Conservation (phyloP, 176 grass and related monocot genomes). For the Zoysia japonica region DNA sequence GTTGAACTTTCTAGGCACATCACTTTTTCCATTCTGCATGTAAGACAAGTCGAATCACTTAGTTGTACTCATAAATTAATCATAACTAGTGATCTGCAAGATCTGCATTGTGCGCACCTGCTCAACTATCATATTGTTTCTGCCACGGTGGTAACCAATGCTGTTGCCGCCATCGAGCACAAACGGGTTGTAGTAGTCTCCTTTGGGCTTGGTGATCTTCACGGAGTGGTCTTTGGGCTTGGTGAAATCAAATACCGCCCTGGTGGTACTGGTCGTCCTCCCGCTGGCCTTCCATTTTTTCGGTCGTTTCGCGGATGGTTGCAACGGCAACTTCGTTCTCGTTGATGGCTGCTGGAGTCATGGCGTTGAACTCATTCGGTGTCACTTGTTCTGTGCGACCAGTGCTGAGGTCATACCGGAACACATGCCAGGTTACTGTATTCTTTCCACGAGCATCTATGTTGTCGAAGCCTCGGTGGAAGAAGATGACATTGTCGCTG, state of each 20-base stretch:
- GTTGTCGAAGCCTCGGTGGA: slow-evolving; percentile 17
- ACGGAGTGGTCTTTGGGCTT: neutral
- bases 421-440: slow-evolving; percentile 23
- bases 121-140: neutral
- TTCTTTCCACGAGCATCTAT: neutral
- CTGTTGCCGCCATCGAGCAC: slow-evolving; percentile 27
- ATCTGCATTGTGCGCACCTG: neutral
- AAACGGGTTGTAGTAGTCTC: slow-evolving; percentile 43
- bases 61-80: no score
- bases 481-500: slow-evolving; percentile 50
- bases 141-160: slow-evolving; percentile 29
- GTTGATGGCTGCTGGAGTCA: slow-evolving; percentile 51
- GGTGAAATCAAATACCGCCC: slow-evolving; percentile 34
- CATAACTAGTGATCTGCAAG: neutral
- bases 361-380: neutral
- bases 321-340: slow-evolving; percentile 40
- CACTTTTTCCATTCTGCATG: neutral
- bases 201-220: slow-evolving; percentile 34
- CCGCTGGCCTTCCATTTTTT: neutral
- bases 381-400: slow-evolving; percentile 10
- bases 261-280: slow-evolving; percentile 37
- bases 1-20: neutral
- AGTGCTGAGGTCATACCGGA: neutral
- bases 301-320: slow-evolving; percentile 34
- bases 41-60: neutral